These are phyloP conservation scores for Blepharisma japonicum DNA, from an alignment of 73 alveolate genomes.

Conservation along the genomic window DNA sequence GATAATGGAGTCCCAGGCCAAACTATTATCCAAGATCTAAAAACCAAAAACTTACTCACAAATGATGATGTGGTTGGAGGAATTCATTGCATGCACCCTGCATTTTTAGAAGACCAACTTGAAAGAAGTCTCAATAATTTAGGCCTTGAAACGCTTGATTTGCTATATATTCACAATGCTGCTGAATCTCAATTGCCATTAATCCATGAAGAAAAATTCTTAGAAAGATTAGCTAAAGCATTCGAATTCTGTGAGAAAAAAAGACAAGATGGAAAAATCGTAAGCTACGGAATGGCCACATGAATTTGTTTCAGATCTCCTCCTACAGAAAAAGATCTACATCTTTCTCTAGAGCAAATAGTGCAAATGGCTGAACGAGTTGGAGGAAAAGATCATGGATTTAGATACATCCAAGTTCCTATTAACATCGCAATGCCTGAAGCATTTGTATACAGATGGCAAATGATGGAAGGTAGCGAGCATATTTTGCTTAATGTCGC, in stretches of 20 bases:
- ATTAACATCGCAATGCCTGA: constrained; percentile 81
- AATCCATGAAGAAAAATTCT: constrained; percentile 56
- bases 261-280: constrained; percentile 56
- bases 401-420: constrained; percentile 71
- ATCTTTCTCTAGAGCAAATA: constrained; percentile 61
- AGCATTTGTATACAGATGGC: constrained; percentile 79
- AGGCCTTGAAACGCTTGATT: constrained; percentile 71
- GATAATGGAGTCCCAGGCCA: constrained; percentile 79
- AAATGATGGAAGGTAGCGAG: constrained; percentile 56
- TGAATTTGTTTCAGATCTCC: constrained; percentile 85
- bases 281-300: constrained; percentile 84
- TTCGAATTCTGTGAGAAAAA: constrained; percentile 71
- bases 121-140: constrained; percentile 55
- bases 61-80: constrained; percentile 71
- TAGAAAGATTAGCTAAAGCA: constrained; percentile 62
- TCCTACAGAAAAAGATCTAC: constrained; percentile 71
- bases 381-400: constrained; percentile 74
- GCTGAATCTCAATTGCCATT: constrained; percentile 78
- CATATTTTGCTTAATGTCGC: constrained; percentile 50
- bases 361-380: constrained; percentile 68
- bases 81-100: constrained; percentile 88
- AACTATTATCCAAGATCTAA: constrained; percentile 48
- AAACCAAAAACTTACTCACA: constrained; percentile 46
- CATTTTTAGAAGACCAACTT: constrained; percentile 56
- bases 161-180: constrained; percentile 78